A percentile compares a stretch with the other conserved stretches of the same genome.
Conservation (phyloP, 2,329 filamentous ascomycete species). For the Mycosphaerella sp. region DNA sequence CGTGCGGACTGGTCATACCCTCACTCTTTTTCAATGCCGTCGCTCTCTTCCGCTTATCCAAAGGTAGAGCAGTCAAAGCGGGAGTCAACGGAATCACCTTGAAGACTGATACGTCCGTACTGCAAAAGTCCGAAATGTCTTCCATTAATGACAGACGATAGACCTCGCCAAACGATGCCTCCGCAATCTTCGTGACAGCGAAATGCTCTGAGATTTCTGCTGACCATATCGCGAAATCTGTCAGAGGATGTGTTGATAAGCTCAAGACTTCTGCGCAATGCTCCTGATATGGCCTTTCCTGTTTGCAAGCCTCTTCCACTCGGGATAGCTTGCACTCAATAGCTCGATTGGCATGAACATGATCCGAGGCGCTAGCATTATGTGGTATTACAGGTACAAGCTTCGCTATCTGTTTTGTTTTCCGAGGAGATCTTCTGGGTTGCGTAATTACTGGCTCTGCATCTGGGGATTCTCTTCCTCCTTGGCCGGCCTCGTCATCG, state of each 20-base stretch:
- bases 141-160: slow-evolving; percentile 49
- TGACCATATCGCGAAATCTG: slow-evolving; percentile 40
- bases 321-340: background rate
- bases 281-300: slow-evolving; percentile 18
- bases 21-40: slow-evolving; percentile 39
- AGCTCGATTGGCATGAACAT: background rate
- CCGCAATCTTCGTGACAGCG: slow-evolving; percentile 55
- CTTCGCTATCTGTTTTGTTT: slow-evolving; percentile 1
- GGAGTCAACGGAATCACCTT: slow-evolving; percentile 42
- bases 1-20: slow-evolving; percentile 41
- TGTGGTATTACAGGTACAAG: slow-evolving; percentile 1
- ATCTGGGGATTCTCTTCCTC: background rate
- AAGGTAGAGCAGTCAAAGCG: slow-evolving; percentile 36
- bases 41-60: slow-evolving; percentile 47
- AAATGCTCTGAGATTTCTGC: slow-evolving; percentile 40
- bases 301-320: background rate
- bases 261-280: slow-evolving; percentile 29
- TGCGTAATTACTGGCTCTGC: background rate
- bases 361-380: background rate
- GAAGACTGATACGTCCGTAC: slow-evolving; percentile 42
- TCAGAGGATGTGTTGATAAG: slow-evolving; percentile 31
- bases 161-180: slow-evolving; percentile 62
- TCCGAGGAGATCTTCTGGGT: slow-evolving; percentile 2
- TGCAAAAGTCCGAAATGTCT: slow-evolving; percentile 26
- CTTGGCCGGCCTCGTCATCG: background rate